These are phyloP conservation scores for Xylaria flabelliformis DNA, from an alignment of 495 filamentous ascomycete genomes.

Conservation along the genomic window DNA sequence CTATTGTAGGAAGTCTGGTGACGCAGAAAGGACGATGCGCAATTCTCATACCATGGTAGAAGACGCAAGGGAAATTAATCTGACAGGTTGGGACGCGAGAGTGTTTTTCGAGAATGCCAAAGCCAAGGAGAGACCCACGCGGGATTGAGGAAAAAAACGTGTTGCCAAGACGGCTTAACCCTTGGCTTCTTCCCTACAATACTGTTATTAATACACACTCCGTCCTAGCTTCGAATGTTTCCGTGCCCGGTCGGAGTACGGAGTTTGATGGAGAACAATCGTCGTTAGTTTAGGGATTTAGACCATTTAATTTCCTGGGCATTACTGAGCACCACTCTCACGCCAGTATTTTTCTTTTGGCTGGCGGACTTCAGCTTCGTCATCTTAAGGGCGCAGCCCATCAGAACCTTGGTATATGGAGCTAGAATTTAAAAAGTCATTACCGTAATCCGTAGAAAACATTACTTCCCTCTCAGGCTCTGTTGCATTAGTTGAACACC, in stretches of 20 bases:
- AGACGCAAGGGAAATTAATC: neutral
- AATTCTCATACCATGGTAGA: neutral
- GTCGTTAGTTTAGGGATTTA: neutral
- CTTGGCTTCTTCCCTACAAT: neutral
- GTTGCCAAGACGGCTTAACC: conserved; percentile 28
- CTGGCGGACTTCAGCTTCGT: neutral
- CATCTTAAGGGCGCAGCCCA: neutral
- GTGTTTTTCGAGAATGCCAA: neutral
- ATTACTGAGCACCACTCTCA: neutral
- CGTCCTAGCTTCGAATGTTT: neutral
- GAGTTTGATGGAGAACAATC: neutral
- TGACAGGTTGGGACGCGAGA: neutral
- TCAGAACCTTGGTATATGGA: neutral
- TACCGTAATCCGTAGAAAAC: neutral
- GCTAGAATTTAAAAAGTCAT: neutral
- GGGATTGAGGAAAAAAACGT: conserved; percentile 25
- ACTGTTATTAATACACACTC: neutral
- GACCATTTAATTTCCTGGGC: neutral
- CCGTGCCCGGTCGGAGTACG: conserved; percentile 17
- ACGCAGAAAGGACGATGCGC: neutral
- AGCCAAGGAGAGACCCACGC: conserved; percentile 20
- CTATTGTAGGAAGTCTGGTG: neutral
- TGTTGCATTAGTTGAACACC: neutral
- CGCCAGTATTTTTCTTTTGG: neutral
- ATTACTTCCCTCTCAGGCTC: neutral